Percentiles rank a stretch among this genome's conserved stretches.
Conservation (phyloP, 768 basidiomycete genomes). For the Mycena galericulata region DNA sequence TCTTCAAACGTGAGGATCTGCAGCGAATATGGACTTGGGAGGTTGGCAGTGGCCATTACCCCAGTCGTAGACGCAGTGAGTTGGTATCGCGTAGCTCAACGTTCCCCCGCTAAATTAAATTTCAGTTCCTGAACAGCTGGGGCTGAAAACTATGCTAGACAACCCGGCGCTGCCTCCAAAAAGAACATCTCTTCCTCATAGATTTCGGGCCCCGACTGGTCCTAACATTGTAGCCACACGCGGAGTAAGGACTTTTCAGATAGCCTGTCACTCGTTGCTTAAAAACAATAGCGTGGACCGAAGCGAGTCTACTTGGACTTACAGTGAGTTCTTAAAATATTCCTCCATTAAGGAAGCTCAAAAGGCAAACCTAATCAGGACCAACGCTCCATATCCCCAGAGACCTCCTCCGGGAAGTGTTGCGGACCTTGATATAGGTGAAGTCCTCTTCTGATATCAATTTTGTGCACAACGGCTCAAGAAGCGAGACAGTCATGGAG, state of each 20-base stretch:
- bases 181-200: conserved; percentile 58
- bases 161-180: conserved; percentile 84
- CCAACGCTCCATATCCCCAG: conserved; percentile 84
- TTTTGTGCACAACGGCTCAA: background rate
- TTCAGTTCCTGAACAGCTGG: conserved; percentile 79
- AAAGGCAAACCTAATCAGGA: no score
- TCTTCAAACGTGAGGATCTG: conserved; percentile 82
- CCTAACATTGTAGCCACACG: conserved; percentile 67
- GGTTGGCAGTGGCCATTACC: conserved; percentile 93
- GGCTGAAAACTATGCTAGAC: conserved; percentile 63
- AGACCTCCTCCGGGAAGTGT: conserved; percentile 88
- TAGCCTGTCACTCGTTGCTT: no score
- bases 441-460: background rate
- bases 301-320: conserved; percentile 84
- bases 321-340: no score
- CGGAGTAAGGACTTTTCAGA: conserved; percentile 53
- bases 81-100: conserved; percentile 23
- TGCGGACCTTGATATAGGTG: conserved; percentile 81
- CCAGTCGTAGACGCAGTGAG: conserved; percentile 83
- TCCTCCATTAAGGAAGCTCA: no score
- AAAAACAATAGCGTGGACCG: conserved; percentile 57
- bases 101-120: background rate
- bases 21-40: conserved; percentile 98
- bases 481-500: conserved; percentile 71
- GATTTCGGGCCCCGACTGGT: conserved; percentile 59